phyloP scores from a whole-genome alignment of 495 filamentous ascomycete genomes.

The Aspergillus cristatus region DNA sequence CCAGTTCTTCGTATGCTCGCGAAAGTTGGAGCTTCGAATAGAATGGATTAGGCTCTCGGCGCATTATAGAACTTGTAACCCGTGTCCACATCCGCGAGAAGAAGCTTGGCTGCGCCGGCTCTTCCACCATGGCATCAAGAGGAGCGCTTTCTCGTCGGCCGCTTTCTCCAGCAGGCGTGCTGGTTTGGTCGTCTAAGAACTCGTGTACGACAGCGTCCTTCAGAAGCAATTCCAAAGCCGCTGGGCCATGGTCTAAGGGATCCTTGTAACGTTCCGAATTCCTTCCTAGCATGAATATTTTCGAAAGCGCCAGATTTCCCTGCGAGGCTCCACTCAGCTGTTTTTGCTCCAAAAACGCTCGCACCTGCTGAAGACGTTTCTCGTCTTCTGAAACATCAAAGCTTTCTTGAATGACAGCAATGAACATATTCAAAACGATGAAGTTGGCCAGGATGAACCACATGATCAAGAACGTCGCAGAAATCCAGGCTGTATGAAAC shows the following conservation, averaged over 20 bases:
- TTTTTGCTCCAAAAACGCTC: conserved; percentile 84
- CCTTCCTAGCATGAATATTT: conserved; percentile 75
- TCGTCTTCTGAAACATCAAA: conserved; percentile 99
- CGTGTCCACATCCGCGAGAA: conserved; percentile 50
- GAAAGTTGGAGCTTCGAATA: conserved; percentile 75
- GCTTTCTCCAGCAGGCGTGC: conserved; percentile 12
- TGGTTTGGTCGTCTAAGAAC: conserved; percentile 79
- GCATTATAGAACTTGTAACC: conserved; percentile 40
- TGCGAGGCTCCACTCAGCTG: conserved; percentile 60
- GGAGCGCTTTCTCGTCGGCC: conserved; percentile 18
- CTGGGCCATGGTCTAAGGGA: conserved; percentile 78
- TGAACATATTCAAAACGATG: conserved; percentile 99
- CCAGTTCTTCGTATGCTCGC: conserved; percentile 62
- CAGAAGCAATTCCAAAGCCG: conserved; percentile 86
- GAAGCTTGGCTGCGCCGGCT: conserved; percentile 39
- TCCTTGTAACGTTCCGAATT: conserved; percentile 57
- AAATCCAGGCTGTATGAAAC: conserved; percentile 79
- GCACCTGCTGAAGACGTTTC: conserved; percentile 92
- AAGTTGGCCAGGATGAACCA: conserved; percentile 97
- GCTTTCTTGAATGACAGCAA: conserved; percentile 99
- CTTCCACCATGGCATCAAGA: conserved; percentile 16
- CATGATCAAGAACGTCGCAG: conserved; percentile 80
- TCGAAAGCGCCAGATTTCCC: conserved; percentile 74
- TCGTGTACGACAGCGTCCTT: conserved; percentile 92
- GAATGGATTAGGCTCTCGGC: conserved; percentile 86